phyloP scores from a whole-genome alignment of 2,329 filamentous ascomycete genomes.

The Fusarium newnesense region DNA sequence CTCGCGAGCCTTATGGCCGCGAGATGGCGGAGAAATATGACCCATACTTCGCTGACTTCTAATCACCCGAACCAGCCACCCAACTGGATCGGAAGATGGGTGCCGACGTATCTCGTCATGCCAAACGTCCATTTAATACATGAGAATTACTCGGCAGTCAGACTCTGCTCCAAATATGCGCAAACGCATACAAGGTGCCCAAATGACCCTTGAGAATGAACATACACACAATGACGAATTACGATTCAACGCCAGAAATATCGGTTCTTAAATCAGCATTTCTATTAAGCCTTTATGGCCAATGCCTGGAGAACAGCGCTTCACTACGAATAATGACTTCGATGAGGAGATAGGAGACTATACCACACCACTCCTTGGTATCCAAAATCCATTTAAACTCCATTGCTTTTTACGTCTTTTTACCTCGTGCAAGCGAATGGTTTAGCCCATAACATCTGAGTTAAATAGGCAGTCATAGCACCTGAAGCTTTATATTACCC shows the following conservation, averaged over 20 bases:
- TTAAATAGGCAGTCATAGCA: background rate
- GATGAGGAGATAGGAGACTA: background rate
- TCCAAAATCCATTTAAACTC: background rate
- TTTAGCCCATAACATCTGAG: background rate
- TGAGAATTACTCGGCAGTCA: slow-evolving; percentile 1
- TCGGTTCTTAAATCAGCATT: slow-evolving; percentile 11
- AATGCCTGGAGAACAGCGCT: slow-evolving; percentile 29
- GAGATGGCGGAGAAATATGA: slow-evolving; percentile 78
- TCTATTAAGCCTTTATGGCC: slow-evolving; percentile 6
- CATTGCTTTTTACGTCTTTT: slow-evolving; percentile 12
- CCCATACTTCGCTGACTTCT: slow-evolving; percentile 75
- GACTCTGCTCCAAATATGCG: background rate
- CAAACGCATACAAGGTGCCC: background rate
- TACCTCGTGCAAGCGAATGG: background rate
- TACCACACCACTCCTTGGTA: background rate
- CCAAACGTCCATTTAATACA: background rate
- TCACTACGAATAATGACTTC: slow-evolving; percentile 14
- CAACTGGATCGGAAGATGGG: background rate
- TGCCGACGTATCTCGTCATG: background rate
- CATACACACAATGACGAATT: slow-evolving; percentile 7
- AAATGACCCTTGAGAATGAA: background rate
- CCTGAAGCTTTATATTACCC: background rate
- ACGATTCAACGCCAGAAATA: slow-evolving; percentile 22
- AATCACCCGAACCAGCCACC: background rate
- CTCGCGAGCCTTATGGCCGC: slow-evolving; percentile 72